Percentiles rank a stretch among this genome's conserved stretches.
These are phyloP conservation scores for Vitis amurensis DNA, from an alignment of 164 flowering plant species.

Conservation along the genomic window DNA sequence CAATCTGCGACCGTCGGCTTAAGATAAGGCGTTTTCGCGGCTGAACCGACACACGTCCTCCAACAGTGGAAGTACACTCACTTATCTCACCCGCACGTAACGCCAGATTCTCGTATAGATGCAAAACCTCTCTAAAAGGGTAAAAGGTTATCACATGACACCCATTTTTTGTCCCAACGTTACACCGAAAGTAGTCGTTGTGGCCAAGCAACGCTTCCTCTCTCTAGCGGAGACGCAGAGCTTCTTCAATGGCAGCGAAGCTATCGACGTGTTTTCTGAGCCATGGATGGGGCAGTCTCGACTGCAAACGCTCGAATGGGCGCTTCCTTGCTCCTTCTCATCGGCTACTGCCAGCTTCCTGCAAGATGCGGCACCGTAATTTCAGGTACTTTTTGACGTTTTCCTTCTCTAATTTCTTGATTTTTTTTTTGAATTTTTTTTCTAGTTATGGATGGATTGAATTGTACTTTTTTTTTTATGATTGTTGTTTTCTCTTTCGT, in stretches of 20 bases:
- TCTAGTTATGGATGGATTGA: not conserved
- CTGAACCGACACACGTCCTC: too few species aligned
- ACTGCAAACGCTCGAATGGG: slow-evolving; percentile 18
- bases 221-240: not conserved
- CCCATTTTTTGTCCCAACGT: not conserved
- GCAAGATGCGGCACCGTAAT: slow-evolving; percentile 56
- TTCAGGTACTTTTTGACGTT: slow-evolving; percentile 36
- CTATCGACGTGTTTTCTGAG: slow-evolving; percentile 36
- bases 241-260: slow-evolving; percentile 42
- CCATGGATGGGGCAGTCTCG: slow-evolving; percentile 28
- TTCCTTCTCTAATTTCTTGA: not conserved
- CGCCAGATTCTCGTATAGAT: not conserved
- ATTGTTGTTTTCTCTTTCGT: not conserved
- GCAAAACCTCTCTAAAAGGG: not conserved
- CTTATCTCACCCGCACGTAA: not conserved
- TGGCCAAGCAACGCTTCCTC: slow-evolving; percentile 20
- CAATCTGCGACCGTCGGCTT: too few species aligned
- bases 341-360: slow-evolving; percentile 39
- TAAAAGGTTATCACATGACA: not conserved
- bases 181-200: slow-evolving; percentile 9
- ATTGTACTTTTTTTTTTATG: not conserved
- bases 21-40: too few species aligned
- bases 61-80: too few species aligned
- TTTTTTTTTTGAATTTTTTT: not conserved
- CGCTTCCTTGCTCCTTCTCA: slow-evolving; percentile 23